A percentile compares a stretch with the other conserved stretches of the same genome.
These are phyloP conservation scores for Starmerella roubikii DNA, from an alignment of 805 yeast species.

Conservation along the genomic window DNA sequence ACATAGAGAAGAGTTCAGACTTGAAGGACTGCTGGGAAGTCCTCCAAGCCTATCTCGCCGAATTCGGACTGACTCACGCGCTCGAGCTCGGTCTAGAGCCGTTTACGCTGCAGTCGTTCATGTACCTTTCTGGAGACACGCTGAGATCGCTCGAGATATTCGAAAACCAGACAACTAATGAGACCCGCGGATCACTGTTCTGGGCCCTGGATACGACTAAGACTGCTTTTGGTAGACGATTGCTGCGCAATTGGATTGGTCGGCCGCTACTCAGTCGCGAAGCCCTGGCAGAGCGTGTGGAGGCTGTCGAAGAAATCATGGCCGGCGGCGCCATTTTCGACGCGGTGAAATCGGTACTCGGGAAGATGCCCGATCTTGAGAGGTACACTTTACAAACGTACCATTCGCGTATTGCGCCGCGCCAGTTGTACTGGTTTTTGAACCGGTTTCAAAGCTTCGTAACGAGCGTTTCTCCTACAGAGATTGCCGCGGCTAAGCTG, in stretches of 20 bases:
- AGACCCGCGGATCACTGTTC: constrained; percentile 52
- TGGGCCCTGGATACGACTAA: constrained; percentile 74
- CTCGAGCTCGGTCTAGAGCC: constrained; percentile 37
- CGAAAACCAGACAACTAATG: constrained; percentile 43
- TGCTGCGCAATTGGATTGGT: constrained; percentile 58
- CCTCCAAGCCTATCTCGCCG: constrained; percentile 38
- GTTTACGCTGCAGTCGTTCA: constrained; percentile 37
- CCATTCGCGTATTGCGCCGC: constrained; percentile 44
- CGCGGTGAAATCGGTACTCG: constrained; percentile 22
- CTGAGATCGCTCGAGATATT: constrained; percentile 64
- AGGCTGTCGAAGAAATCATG: constrained; percentile 42
- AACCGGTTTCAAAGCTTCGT: constrained; percentile 30
- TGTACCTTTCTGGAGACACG: constrained; percentile 51
- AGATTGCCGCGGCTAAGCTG: constrained; percentile 20
- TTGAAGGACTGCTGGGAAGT: constrained; percentile 24
- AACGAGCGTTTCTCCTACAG: constrained; percentile 16
- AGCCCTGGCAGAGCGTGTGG: constrained; percentile 45
- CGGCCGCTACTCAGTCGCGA: constrained; percentile 49
- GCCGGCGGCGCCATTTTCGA: constrained; percentile 20
- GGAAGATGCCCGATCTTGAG: constrained; percentile 42
- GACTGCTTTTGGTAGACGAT: constrained; percentile 61
- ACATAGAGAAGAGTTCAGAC: background rate
- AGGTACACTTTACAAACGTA: constrained; percentile 44
- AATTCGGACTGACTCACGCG: constrained; percentile 44
- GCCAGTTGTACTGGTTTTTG: constrained; percentile 45